phyloP scores from a whole-genome alignment of 2,329 filamentous ascomycete species.

The Rhynchosporium agropyri region DNA sequence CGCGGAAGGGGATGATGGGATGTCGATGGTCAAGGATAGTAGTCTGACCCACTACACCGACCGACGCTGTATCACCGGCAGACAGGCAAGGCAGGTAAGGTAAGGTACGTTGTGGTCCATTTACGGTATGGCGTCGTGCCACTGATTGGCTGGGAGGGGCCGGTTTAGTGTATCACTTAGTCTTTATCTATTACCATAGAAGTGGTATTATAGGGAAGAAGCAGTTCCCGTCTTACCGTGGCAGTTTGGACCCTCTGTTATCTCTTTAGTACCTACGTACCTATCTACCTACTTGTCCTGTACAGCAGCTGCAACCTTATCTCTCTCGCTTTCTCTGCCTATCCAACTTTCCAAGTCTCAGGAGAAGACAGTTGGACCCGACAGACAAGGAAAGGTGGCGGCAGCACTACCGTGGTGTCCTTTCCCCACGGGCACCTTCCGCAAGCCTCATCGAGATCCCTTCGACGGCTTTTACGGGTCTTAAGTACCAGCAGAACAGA shows the following conservation, averaged over 20 bases:
- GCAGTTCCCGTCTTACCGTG: background rate
- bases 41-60: background rate
- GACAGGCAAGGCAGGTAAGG: background rate
- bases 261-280: background rate
- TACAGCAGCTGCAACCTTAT: conserved; percentile 18
- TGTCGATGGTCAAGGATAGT: no score
- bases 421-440: conserved; percentile 13
- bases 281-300: background rate
- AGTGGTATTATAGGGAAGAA: background rate
- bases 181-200: conserved; percentile 9
- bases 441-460: conserved; percentile 2
- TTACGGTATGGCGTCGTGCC: background rate
- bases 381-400: background rate
- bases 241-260: background rate
- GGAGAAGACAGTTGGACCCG: background rate
- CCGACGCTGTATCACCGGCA: conserved; percentile 21
- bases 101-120: background rate
- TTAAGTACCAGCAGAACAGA: background rate
- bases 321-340: background rate
- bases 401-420: background rate
- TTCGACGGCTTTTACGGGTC: conserved; percentile 11
- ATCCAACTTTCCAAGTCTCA: background rate
- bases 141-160: conserved; percentile 2
- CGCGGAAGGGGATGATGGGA: no score
- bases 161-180: conserved; percentile 14